phyloP scores from a whole-genome alignment of 768 basidiomycete species.

The Cystobasidium onofrii region DNA sequence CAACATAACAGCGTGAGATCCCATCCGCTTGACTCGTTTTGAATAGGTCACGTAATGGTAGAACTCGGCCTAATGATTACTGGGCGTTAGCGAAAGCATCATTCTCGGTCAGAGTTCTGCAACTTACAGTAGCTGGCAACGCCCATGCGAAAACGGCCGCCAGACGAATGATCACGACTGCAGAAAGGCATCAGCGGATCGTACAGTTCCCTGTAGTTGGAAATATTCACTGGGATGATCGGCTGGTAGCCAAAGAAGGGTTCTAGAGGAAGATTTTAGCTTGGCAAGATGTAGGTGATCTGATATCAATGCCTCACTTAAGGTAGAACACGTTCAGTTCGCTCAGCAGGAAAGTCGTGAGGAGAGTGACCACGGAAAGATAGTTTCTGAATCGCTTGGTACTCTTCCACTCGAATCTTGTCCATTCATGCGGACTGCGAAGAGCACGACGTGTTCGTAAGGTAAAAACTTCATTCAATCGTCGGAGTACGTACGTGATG shows the following conservation, averaged over 20 bases:
- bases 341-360: slow-evolving; percentile 17
- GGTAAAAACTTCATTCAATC: neutral
- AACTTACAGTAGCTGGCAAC: slow-evolving; percentile 10
- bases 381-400: slow-evolving; percentile 29
- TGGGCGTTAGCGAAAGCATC: neutral
- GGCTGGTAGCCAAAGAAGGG: slow-evolving; percentile 18
- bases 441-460: too few species aligned
- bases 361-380: slow-evolving; percentile 11
- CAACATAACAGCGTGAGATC: slow-evolving; percentile 25
- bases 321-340: slow-evolving; percentile 33
- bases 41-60: slow-evolving; percentile 23
- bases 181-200: neutral
- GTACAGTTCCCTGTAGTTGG: neutral
- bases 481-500: neutral
- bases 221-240: slow-evolving; percentile 11
- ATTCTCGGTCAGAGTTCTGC: neutral
- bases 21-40: slow-evolving; percentile 19
- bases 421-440: slow-evolving; percentile 26
- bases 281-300: too few species aligned
- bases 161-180: slow-evolving; percentile 17
- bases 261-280: neutral
- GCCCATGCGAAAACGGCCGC: slow-evolving; percentile 23
- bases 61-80: slow-evolving; percentile 11
- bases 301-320: slow-evolving; percentile 20
- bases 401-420: slow-evolving; percentile 26